These are phyloP conservation scores for Verticillium isaacii DNA, from an alignment of 2,329 filamentous ascomycete genomes.

Conservation along the genomic window DNA sequence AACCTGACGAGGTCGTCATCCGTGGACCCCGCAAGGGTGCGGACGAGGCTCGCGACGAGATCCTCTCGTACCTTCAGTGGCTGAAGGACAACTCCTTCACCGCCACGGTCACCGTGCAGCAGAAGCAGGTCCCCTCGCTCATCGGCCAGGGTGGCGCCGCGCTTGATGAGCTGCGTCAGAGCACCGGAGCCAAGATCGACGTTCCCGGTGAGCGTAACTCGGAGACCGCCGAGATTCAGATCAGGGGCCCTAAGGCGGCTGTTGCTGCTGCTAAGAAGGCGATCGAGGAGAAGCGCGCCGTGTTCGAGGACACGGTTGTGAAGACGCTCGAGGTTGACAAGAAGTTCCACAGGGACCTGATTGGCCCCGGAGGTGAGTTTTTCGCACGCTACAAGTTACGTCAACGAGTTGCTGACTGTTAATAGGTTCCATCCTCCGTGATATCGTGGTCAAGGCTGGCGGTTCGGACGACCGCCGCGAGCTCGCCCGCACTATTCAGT, in stretches of 20 bases:
- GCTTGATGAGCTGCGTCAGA: conserved; percentile 82
- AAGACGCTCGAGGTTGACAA: conserved; percentile 87
- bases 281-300: conserved; percentile 76
- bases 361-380: conserved; percentile 77
- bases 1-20: conserved; percentile 81
- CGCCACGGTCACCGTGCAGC: conserved; percentile 77
- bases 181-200: conserved; percentile 85
- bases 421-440: conserved; percentile 76
- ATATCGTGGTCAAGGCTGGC: conserved; percentile 82
- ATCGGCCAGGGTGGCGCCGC: conserved; percentile 88
- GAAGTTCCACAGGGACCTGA: conserved; percentile 86
- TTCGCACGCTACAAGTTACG: not conserved
- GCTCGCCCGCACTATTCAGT: conserved; percentile 85
- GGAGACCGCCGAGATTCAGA: conserved; percentile 75
- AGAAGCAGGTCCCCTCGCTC: conserved; percentile 87
- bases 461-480: conserved; percentile 82
- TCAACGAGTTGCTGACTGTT: conserved; percentile 29
- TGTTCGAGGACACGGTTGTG: conserved; percentile 86
- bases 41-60: conserved; percentile 86
- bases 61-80: conserved; percentile 84
- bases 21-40: conserved; percentile 91
- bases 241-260: conserved; percentile 88
- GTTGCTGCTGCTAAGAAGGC: conserved; percentile 90
- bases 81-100: conserved; percentile 81
- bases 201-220: conserved; percentile 77